Conservation (phyloP, 441 rosid genomes). For the Eruca vesicaria region DNA sequence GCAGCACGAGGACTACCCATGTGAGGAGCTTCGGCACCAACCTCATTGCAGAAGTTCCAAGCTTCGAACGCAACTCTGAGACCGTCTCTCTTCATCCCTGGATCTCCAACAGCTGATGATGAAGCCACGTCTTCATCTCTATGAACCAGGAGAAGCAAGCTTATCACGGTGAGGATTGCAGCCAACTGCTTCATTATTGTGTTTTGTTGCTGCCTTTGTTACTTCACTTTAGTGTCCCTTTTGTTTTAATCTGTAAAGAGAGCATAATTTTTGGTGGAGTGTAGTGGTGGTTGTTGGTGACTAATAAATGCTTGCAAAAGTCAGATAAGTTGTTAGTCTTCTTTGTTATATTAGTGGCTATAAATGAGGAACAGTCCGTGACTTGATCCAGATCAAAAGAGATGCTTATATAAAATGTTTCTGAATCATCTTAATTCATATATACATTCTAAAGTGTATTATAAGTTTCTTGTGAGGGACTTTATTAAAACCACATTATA, state of each 20-base stretch:
- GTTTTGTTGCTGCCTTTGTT: not conserved
- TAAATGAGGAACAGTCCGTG: conserved; percentile 21
- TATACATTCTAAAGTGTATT: not conserved
- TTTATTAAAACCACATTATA: not conserved
- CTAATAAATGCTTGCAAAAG: conserved; percentile 14
- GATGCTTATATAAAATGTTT: not conserved
- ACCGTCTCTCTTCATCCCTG: conserved; percentile 62
- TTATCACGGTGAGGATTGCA: conserved; percentile 4
- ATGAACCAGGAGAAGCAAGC: conserved; percentile 18
- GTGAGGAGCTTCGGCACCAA: conserved; percentile 58
- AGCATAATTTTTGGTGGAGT: conserved; percentile 1
- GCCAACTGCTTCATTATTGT: not conserved
- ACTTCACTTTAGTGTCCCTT: not conserved
- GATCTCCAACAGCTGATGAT: conserved; percentile 58
- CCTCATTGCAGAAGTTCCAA: conserved; percentile 78
- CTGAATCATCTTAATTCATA: not conserved
- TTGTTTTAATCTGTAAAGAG: not conserved
- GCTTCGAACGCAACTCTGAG: conserved; percentile 65
- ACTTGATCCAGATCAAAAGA: conserved; percentile 2
- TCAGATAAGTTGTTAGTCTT: conserved; percentile 20
- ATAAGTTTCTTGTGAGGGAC: not conserved
- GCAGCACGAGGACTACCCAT: conserved; percentile 76
- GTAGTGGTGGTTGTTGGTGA: conserved; percentile 34
- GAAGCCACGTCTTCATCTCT: not conserved
- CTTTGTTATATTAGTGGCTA: conserved; percentile 15